Conservation (phyloP, 345 rosid species). For the Abelmoschus esculentus region DNA sequence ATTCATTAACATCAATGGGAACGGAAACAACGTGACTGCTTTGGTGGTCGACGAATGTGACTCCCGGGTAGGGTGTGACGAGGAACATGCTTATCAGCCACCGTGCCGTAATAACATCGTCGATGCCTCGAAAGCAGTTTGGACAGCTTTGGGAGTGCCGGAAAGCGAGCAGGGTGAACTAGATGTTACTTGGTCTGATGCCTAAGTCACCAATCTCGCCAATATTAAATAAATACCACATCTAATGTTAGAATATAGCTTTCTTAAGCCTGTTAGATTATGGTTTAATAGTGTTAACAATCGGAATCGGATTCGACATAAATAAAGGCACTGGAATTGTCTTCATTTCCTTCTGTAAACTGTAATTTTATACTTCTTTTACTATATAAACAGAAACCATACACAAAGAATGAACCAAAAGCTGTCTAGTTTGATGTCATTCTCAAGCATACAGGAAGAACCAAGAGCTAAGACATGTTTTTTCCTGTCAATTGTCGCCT, state of each 20-base stretch:
- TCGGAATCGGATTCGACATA: background rate
- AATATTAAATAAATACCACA: background rate
- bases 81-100: background rate
- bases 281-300: background rate
- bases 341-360: no score
- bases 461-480: no score
- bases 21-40: background rate
- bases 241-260: background rate
- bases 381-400: no score
- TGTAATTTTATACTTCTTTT: no score
- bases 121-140: slow-evolving; percentile 7
- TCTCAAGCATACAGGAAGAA: no score
- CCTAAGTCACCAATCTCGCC: background rate
- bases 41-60: slow-evolving; percentile 12
- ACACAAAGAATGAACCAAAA: no score
- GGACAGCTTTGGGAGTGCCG: slow-evolving; percentile 9
- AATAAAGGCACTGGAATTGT: no score
- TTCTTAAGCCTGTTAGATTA: background rate
- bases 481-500: no score
- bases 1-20: background rate
- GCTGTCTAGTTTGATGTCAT: no score
- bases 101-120: slow-evolving; percentile 6
- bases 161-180: slow-evolving; percentile 4
- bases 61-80: background rate
- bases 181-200: slow-evolving; percentile 5